phyloP scores from a whole-genome alignment of 2,329 filamentous ascomycete genomes.

The Diaporthe sp. region DNA sequence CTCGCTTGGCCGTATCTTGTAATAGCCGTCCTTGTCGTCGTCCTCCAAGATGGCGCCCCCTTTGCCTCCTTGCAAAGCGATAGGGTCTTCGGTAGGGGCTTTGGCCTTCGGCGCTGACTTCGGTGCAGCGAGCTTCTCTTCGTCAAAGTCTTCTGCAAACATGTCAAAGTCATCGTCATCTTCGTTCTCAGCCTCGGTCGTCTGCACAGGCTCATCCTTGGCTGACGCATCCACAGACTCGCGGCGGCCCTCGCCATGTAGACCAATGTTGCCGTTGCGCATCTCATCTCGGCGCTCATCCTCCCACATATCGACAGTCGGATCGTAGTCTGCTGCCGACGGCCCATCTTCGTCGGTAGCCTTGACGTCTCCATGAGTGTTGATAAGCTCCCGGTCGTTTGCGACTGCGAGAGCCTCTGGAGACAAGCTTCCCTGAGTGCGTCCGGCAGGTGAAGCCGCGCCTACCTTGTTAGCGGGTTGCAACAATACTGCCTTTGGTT shows the following conservation, averaged over 20 bases:
- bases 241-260: conserved; percentile 58
- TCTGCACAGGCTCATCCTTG: conserved; percentile 48
- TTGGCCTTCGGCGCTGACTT: conserved; percentile 53
- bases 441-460: conserved; percentile 52
- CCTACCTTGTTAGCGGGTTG: conserved; percentile 31
- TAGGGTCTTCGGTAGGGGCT: conserved; percentile 58
- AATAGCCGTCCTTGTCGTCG: conserved; percentile 95
- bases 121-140: conserved; percentile 72
- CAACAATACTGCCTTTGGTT: not conserved
- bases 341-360: conserved; percentile 74
- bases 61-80: conserved; percentile 61
- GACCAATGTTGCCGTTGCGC: conserved; percentile 68
- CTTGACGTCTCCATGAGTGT: conserved; percentile 63
- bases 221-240: conserved; percentile 41
- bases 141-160: conserved; percentile 86
- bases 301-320: conserved; percentile 88
- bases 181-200: conserved; percentile 54
- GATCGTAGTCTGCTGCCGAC: conserved; percentile 94
- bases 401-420: conserved; percentile 73
- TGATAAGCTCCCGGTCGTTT: conserved; percentile 77
- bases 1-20: conserved; percentile 94
- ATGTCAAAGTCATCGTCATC: conserved; percentile 84
- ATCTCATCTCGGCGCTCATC: conserved; percentile 79
- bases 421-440: conserved; percentile 61
- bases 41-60: conserved; percentile 87